These are phyloP conservation scores for Oryza glaberrima DNA, from an alignment of 176 grass and related monocot species.

Conservation along the genomic window DNA sequence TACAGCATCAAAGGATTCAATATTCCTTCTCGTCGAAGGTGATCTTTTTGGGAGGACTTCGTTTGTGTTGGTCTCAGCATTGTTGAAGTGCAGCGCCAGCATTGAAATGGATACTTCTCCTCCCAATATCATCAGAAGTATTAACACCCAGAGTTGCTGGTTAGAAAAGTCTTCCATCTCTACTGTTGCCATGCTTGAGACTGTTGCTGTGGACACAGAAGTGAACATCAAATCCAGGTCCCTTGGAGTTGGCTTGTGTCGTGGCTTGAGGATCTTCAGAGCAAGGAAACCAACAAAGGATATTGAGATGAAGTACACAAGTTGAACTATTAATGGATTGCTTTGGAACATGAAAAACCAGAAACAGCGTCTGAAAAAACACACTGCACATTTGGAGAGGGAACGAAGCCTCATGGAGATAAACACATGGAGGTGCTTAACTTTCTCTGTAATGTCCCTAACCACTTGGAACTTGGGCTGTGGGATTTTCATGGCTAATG, in stretches of 20 bases:
- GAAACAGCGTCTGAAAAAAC: slow-evolving; percentile 25
- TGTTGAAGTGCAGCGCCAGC: slow-evolving; percentile 41
- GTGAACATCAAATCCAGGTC: slow-evolving; percentile 65
- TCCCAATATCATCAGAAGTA: slow-evolving; percentile 60
- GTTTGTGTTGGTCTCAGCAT: neutral
- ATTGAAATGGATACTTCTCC: slow-evolving; percentile 63
- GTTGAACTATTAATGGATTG: slow-evolving; percentile 48
- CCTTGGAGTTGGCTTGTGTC: slow-evolving; percentile 36
- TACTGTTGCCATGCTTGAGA: slow-evolving; percentile 63
- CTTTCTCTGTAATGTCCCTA: slow-evolving; percentile 30
- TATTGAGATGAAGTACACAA: slow-evolving; percentile 54
- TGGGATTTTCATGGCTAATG: slow-evolving; percentile 31
- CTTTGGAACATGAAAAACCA: slow-evolving; percentile 40
- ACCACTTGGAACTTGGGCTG: slow-evolving; percentile 2
- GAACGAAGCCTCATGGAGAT: slow-evolving; percentile 13
- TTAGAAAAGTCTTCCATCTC: slow-evolving; percentile 66
- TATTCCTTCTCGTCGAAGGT: slow-evolving; percentile 30
- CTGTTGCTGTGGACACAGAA: slow-evolving; percentile 56
- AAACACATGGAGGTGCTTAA: slow-evolving; percentile 30
- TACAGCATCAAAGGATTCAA: slow-evolving; percentile 39
- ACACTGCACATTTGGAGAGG: slow-evolving; percentile 26
- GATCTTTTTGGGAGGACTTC: slow-evolving; percentile 29
- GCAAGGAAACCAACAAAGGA: slow-evolving; percentile 54
- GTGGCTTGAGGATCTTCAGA: slow-evolving; percentile 51
- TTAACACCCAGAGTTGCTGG: slow-evolving; percentile 54